Evolutionary conservation across 2,329 filamentous ascomycete genomes (phyloP).

Genomic region (Tolypocladium inflatum): DNA sequence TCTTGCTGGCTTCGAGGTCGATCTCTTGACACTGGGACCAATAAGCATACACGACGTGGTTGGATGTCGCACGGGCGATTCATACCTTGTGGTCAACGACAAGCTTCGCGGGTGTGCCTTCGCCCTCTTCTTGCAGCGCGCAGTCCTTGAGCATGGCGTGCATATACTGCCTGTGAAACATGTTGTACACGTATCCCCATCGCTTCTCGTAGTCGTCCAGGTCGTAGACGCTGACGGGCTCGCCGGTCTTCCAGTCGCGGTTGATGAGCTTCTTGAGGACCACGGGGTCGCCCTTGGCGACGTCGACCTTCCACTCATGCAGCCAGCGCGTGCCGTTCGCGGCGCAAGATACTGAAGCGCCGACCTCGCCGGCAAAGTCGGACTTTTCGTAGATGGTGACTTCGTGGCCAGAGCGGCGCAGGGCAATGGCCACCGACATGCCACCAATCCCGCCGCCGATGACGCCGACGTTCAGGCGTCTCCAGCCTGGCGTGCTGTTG

Average conservation of each 20-base stretch:
- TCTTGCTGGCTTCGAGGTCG: constrained; percentile 36
- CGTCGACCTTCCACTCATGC: constrained; percentile 57
- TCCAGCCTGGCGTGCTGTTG: constrained; percentile 25
- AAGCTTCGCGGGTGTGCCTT: constrained; percentile 42
- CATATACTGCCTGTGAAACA: constrained; percentile 63
- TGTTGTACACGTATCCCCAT: constrained; percentile 58
- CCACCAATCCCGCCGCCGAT: constrained; percentile 40
- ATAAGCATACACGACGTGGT: background rate
- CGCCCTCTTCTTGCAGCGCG: constrained; percentile 42
- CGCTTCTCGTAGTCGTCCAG: constrained; percentile 54
- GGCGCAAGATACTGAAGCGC: constrained; percentile 57
- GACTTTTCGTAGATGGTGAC: constrained; percentile 56
- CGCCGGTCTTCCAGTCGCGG: constrained; percentile 60
- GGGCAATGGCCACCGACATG: constrained; percentile 34
- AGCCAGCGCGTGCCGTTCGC: constrained; percentile 63
- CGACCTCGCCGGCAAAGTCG: constrained; percentile 59
- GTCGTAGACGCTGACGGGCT: constrained; percentile 54
- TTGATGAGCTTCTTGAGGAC: constrained; percentile 58
- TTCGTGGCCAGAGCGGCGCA: constrained; percentile 35
- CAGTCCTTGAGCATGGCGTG: constrained; percentile 55
- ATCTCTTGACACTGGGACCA: constrained; percentile 34
- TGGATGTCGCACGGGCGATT: background rate
- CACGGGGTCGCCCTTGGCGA: constrained; percentile 55
- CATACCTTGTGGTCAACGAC: constrained; percentile 45
- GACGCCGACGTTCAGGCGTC: constrained; percentile 31